These are phyloP conservation scores for Fistulinella prunicolor DNA, from an alignment of 768 basidiomycete species.

Conservation along the genomic window DNA sequence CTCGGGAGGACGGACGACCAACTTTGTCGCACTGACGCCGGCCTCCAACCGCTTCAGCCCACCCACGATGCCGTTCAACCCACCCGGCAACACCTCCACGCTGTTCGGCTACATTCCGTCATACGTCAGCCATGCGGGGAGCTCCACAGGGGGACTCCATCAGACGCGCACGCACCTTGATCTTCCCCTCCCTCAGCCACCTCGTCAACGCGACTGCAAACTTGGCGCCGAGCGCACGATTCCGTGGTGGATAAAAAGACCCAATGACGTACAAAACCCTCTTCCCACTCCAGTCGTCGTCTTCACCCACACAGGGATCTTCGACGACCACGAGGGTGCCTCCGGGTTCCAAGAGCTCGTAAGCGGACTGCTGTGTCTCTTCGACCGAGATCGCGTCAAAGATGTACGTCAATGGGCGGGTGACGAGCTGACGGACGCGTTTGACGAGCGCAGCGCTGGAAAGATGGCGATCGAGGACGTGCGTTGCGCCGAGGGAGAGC, in stretches of 20 bases:
- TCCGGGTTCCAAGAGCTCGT: conserved; percentile 27
- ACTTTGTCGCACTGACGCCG: conserved; percentile 38
- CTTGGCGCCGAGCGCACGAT: conserved; percentile 4
- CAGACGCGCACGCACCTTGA: conserved; percentile 9
- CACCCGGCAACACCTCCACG: conserved; percentile 37
- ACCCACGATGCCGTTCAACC: conserved; percentile 33
- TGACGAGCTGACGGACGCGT: conserved; percentile 2
- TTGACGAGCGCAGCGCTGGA: conserved; percentile 4
- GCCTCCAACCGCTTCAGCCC: conserved; percentile 32
- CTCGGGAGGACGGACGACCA: conserved; percentile 27
- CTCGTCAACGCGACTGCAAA: conserved; percentile 8
- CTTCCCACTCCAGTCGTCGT: conserved; percentile 1
- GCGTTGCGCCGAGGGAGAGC: conserved; percentile 36
- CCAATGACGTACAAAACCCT: background rate
- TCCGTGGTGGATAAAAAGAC: background rate
- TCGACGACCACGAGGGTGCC: conserved; percentile 25
- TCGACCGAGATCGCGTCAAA: conserved; percentile 31
- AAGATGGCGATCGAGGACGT: conserved; percentile 32
- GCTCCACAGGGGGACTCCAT: too few species aligned
- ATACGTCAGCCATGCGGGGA: too few species aligned
- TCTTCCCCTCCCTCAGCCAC: conserved; percentile 15
- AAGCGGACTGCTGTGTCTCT: conserved; percentile 33
- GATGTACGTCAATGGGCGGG: conserved; percentile 1
- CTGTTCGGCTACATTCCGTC: conserved; percentile 30
- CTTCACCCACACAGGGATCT: background rate